A percentile compares a stretch with the other conserved stretches of the same genome.
phyloP scores from a whole-genome alignment of 768 basidiomycete species.

The Hebeloma cylindrosporum region DNA sequence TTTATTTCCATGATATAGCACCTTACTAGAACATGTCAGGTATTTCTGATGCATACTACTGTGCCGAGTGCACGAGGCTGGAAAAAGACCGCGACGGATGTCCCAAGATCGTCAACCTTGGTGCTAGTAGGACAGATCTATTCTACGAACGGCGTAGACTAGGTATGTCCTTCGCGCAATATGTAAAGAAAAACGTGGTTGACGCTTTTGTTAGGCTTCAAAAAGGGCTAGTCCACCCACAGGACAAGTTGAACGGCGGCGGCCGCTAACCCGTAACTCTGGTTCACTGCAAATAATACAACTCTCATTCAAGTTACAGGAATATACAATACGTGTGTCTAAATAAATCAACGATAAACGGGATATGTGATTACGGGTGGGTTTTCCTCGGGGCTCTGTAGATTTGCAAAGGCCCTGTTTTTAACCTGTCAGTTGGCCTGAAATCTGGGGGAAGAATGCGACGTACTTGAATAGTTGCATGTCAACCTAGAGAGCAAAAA shows the following conservation, averaged over 20 bases:
- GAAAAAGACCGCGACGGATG: slow-evolving; percentile 99
- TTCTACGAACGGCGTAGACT: slow-evolving; percentile 90
- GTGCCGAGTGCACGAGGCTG: slow-evolving; percentile 93
- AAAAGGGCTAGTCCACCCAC: slow-evolving; percentile 49
- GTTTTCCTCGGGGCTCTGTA: slow-evolving; percentile 52
- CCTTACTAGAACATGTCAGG: slow-evolving; percentile 46
- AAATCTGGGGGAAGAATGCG: background rate
- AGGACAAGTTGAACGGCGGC: background rate
- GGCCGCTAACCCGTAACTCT: background rate
- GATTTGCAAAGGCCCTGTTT: slow-evolving; percentile 50
- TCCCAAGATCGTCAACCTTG: slow-evolving; percentile 97
- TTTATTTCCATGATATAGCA: background rate
- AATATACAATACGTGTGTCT: slow-evolving; percentile 13
- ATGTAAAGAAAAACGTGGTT: background rate
- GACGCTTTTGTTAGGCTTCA: slow-evolving; percentile 52
- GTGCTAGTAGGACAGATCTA: slow-evolving; percentile 87
- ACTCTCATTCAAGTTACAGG: slow-evolving; percentile 9
- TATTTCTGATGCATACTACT: slow-evolving; percentile 99
- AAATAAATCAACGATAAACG: slow-evolving; percentile 47
- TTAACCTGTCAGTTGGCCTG: slow-evolving; percentile 7
- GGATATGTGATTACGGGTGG: slow-evolving; percentile 64
- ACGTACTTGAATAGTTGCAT: slow-evolving; percentile 72
- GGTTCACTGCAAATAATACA: slow-evolving; percentile 1
- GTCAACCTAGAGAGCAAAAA: slow-evolving; percentile 50
- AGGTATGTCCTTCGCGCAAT: slow-evolving; percentile 44